Evolutionary conservation across 805 yeast species (phyloP).

Genomic region (Saccharomycopsis vini): DNA sequence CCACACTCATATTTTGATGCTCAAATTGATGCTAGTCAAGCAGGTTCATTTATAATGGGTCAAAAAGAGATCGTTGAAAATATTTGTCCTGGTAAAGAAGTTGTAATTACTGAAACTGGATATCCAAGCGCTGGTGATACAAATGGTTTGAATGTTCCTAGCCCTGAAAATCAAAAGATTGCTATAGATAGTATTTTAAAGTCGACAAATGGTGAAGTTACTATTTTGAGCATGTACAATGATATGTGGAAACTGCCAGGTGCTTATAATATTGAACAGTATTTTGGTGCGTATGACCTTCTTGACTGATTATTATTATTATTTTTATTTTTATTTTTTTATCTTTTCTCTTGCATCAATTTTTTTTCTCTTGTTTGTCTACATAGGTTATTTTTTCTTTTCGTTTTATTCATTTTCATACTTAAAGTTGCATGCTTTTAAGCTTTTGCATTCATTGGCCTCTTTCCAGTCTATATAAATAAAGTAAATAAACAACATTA

Average conservation of each 20-base stretch:
- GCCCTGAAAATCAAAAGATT: constrained; percentile 54
- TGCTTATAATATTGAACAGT: constrained; percentile 75
- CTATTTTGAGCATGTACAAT: constrained; percentile 70
- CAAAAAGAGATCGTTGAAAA: constrained; percentile 49
- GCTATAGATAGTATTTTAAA: constrained; percentile 61
- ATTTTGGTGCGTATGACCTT: constrained; percentile 56
- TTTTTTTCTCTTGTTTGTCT: background rate
- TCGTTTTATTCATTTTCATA: too few relatives aligned
- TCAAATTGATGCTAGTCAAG: constrained; percentile 47
- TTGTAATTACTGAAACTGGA: constrained; percentile 78
- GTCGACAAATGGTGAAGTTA: constrained; percentile 48
- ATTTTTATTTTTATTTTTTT: too few relatives aligned
- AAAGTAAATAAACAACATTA: background rate
- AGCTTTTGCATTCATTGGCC: too few relatives aligned
- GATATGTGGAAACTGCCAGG: constrained; percentile 89
- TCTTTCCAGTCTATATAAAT: too few relatives aligned
- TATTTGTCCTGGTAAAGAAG: constrained; percentile 47
- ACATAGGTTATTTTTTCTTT: too few relatives aligned
- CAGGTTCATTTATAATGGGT: constrained; percentile 62
- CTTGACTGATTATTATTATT: too few relatives aligned
- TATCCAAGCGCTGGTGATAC: constrained; percentile 69
- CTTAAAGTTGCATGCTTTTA: too few relatives aligned
- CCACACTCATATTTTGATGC: constrained; percentile 79
- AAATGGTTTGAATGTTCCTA: constrained; percentile 70
- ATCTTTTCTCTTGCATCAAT: too few relatives aligned